Evolutionary conservation across 208 protist genomes (phyloP).

Genomic region (Leishmania aethiopica): DNA sequence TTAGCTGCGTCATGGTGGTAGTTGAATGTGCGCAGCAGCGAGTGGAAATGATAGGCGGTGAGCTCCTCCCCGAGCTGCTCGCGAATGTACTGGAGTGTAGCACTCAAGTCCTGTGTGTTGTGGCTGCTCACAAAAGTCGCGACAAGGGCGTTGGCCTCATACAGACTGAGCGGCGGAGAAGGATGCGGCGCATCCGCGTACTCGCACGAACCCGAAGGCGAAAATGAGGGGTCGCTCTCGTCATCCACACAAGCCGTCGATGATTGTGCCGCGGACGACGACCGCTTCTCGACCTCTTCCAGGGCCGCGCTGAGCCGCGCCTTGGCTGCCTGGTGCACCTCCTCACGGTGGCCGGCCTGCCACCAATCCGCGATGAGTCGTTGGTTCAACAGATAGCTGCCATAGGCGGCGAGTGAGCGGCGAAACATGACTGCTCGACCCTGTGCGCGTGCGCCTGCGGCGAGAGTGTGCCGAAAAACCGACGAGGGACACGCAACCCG

Average conservation of each 20-base stretch:
- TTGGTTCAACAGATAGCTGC: slow-evolving; percentile 63
- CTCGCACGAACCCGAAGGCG: background rate
- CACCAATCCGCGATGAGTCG: slow-evolving; percentile 82
- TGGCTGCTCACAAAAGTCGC: slow-evolving; percentile 65
- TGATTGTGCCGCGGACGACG: background rate
- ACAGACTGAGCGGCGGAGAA: slow-evolving; percentile 28
- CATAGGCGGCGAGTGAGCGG: slow-evolving; percentile 17
- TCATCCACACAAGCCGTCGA: background rate
- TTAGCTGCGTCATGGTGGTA: slow-evolving; percentile 69
- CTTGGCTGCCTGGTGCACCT: slow-evolving; percentile 55
- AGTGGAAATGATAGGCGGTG: slow-evolving; percentile 70
- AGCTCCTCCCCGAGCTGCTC: slow-evolving; percentile 69
- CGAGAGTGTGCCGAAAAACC: background rate
- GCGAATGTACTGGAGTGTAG: slow-evolving; percentile 74
- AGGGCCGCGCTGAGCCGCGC: slow-evolving; percentile 43
- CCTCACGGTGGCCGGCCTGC: slow-evolving; percentile 79
- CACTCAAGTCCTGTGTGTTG: slow-evolving; percentile 71
- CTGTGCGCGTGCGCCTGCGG: no score
- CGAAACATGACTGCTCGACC: slow-evolving; percentile 30
- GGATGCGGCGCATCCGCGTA: background rate
- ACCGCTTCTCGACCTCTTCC: slow-evolving; percentile 5
- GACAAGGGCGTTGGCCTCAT: slow-evolving; percentile 76
- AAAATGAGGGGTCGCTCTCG: background rate
- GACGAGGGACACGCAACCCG: background rate
- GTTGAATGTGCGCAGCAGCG: slow-evolving; percentile 82